Evolutionary conservation across 225 moss, liverwort and hornwort species (phyloP), one percentile per base, ranked within the genome.

Genomic region (Marchantia polymorpha): DNA sequence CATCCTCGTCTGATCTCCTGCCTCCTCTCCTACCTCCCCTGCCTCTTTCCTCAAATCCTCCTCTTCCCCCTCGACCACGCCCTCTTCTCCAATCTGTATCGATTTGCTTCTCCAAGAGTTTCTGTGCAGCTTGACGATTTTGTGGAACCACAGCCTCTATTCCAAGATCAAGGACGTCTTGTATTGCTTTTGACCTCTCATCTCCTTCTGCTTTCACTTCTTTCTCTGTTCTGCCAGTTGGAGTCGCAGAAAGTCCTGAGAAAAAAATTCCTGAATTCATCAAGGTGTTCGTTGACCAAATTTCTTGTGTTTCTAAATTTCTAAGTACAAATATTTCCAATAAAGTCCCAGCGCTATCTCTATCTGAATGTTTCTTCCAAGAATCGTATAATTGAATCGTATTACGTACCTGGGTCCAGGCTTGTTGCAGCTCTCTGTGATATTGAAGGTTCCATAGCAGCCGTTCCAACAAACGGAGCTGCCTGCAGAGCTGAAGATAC

Each of bases 61-160:
- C 75, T 56, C 59, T 71, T 15, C 47, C 72, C 63, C 79, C 76
- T 72, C 83, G 67, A 14, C 80, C 90, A 79, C 90, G 91, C 54
- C 92, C 91, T 83, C 94, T 85, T 74, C 90, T 90, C 53, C 76
- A 73, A 54, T 80, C 86, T 61, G 87, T 89, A 73, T 94, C 91
- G 47, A 83, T 79, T 71, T 90, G 90, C 76, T 91, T 92, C 67
- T 91, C 97, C 77, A 97, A 74, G 31, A 97, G 94, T 87, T 93
- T 97, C 81, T 93, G 94, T 52, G 93, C 93, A 85, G 94, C 94
- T 89, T 94, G 90, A 29, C 91, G 88, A 77, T 97, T 97, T 73
- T 94, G 97, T 72, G 94, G 84, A 58, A 93, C 91, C 72, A 83
- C 90, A 72, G 83, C 90, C 30, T 94, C 92, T 74, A 88, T 85